Conservation (phyloP, 1,284 basidiomycete species). For the Earliella scabrosa region DNA sequence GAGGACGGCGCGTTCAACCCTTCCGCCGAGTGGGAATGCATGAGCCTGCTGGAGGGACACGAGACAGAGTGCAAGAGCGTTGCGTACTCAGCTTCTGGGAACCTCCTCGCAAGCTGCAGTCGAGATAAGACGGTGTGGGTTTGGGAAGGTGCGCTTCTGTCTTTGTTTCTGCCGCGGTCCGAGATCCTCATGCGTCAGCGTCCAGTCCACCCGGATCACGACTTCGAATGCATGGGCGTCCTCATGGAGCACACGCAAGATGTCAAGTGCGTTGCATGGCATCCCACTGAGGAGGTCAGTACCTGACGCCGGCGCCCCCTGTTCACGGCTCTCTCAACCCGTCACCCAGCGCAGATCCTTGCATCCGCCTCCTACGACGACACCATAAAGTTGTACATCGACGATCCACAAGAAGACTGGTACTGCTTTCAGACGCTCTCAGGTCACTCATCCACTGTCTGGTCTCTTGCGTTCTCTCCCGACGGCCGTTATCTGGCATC, state of each 20-base stretch:
- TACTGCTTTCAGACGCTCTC: slow-evolving; percentile 83
- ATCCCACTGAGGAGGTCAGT: slow-evolving; percentile 90
- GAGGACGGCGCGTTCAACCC: slow-evolving; percentile 45
- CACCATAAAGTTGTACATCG: slow-evolving; percentile 92
- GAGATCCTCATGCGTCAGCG: neutral
- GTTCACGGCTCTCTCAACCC: slow-evolving; percentile 18
- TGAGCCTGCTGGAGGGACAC: slow-evolving; percentile 90
- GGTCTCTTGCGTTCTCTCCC: slow-evolving; percentile 87
- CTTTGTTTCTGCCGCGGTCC: too few species aligned
- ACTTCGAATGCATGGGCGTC: slow-evolving; percentile 95
- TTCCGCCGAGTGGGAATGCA: slow-evolving; percentile 81
- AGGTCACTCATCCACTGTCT: slow-evolving; percentile 89
- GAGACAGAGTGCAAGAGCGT: slow-evolving; percentile 98
- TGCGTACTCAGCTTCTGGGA: slow-evolving; percentile 82
- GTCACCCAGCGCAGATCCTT: slow-evolving; percentile 69
- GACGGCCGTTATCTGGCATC: slow-evolving; percentile 84
- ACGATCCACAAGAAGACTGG: slow-evolving; percentile 97
- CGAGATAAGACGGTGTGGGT: slow-evolving; percentile 99
- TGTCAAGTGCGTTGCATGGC: slow-evolving; percentile 95
- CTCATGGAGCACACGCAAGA: slow-evolving; percentile 98
- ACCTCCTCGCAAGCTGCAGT: slow-evolving; percentile 89
- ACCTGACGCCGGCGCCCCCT: slow-evolving; percentile 4
- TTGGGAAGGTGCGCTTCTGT: slow-evolving; percentile 82
- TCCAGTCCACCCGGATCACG: slow-evolving; percentile 86
- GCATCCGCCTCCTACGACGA: slow-evolving; percentile 98